phyloP scores from a whole-genome alignment of 2,329 filamentous ascomycete species.

The Escovopsis sp. region DNA sequence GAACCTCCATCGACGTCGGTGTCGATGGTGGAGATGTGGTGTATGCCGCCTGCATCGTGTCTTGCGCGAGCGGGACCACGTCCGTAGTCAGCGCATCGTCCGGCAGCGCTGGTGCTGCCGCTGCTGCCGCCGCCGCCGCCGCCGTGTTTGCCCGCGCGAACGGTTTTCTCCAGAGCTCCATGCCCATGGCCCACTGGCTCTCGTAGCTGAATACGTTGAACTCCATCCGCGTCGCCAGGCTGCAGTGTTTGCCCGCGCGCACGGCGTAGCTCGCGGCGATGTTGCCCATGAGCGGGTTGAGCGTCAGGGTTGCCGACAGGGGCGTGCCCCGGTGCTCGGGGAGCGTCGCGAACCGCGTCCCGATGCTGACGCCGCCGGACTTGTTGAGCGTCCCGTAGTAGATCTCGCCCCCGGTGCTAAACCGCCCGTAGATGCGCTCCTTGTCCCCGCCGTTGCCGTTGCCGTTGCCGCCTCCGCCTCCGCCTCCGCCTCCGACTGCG shows the following conservation, averaged over 20 bases:
- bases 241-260: slow-evolving; percentile 66
- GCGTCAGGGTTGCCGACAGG: slow-evolving; percentile 79
- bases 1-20: too few relatives aligned
- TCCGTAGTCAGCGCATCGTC: slow-evolving; percentile 9
- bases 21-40: too few relatives aligned
- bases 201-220: slow-evolving; percentile 99
- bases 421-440: slow-evolving; percentile 60
- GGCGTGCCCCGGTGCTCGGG: slow-evolving; percentile 71
- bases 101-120: slow-evolving; percentile 12
- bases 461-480: slow-evolving; percentile 18
- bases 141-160: slow-evolving; percentile 15
- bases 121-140: too few relatives aligned
- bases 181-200: slow-evolving; percentile 79
- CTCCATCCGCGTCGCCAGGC: slow-evolving; percentile 79
- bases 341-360: slow-evolving; percentile 77
- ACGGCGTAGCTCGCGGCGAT: slow-evolving; percentile 86
- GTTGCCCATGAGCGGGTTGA: slow-evolving; percentile 91
- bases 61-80: neutral
- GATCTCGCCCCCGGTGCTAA: slow-evolving; percentile 81
- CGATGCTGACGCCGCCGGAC: slow-evolving; percentile 79
- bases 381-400: slow-evolving; percentile 96
- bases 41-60: too few relatives aligned
- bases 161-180: slow-evolving; percentile 75
- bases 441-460: slow-evolving; percentile 21
- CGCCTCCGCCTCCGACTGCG: neutral